A percentile compares a stretch with the other conserved stretches of the same genome.
phyloP scores from a whole-genome alignment of 2,329 filamentous ascomycete genomes.

The Alternaria sp. region DNA sequence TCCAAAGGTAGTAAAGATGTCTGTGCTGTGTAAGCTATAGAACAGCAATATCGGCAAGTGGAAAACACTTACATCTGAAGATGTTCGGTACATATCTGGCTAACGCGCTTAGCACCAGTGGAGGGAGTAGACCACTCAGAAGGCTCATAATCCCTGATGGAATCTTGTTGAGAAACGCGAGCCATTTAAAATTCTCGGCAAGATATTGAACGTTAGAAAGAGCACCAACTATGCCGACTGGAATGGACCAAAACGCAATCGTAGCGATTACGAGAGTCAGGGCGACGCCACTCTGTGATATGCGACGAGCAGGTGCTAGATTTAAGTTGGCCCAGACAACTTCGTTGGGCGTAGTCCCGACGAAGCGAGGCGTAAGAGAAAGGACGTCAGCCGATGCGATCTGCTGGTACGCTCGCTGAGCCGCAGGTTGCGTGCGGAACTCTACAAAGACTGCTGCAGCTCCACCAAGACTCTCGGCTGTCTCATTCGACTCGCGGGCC shows the following conservation, averaged over 20 bases:
- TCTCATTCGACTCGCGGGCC: constrained; percentile 71
- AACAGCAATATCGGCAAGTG: neutral
- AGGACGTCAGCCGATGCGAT: constrained; percentile 57
- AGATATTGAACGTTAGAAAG: constrained; percentile 85
- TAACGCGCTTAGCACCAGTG: constrained; percentile 78
- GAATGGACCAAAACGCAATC: constrained; percentile 86
- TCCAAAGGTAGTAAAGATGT: constrained; percentile 81
- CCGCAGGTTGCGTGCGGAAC: constrained; percentile 81
- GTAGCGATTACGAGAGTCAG: constrained; percentile 78
- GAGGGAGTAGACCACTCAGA: constrained; percentile 83
- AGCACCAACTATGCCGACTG: constrained; percentile 79
- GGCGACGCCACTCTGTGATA: constrained; percentile 73
- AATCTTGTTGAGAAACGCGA: constrained; percentile 76
- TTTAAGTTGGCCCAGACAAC: constrained; percentile 87
- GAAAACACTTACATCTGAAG: constrained; percentile 70
- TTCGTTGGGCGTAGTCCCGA: constrained; percentile 82
- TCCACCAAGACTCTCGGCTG: constrained; percentile 63
- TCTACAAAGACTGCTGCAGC: constrained; percentile 88
- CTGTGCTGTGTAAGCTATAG: constrained; percentile 48
- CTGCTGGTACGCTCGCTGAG: constrained; percentile 82
- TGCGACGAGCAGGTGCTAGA: constrained; percentile 84
- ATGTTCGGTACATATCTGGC: constrained; percentile 88
- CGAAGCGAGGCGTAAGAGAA: constrained; percentile 83
- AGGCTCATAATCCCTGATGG: constrained; percentile 79
- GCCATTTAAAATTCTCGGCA: constrained; percentile 68